Evolutionary conservation across 805 yeast species (phyloP), one percentile per base, ranked within the genome.

Genomic region (Diddensiella santjacobensis): DNA sequence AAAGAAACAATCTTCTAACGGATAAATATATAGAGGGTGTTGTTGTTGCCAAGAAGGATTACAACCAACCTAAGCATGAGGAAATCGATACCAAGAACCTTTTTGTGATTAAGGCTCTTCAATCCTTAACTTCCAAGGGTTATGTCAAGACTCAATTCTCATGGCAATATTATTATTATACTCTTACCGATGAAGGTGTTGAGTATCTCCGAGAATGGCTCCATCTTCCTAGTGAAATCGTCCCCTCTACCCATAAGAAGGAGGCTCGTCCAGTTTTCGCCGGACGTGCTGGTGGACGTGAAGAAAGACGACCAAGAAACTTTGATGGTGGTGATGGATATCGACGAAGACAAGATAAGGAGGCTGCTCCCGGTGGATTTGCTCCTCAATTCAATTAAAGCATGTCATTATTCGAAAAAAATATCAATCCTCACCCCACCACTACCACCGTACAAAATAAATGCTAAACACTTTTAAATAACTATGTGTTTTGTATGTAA

Each of bases 81-180:
- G 97, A 88, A 71, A 87, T 93, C 73, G 96, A 86, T 78, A 86
- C 96, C 82, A 91, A 79, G 81, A 93, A 93, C 95, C 84, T 93
- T 75, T 93, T 75, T 73, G 99, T 71, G 69, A 88, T 93, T 83
- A 93, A 93, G 85, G 97, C 99, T 71, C 84, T 93, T 76, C 99
- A 93, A 81, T 91, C 98, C 59, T 87, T 93, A 76, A 88, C 96
- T 71, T 93, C 99, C 59, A 88, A 85, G 78, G 99, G 99, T 75
- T 93, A 71, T 84, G 98, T 93, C 77, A 89, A 91, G 87, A 93
- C 99, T 68, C 98, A 89, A 80, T 93, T 91, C 85, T 91, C 98
- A 71, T 93, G 99, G 99, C 97, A 90, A 84, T 88, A 88, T 84
- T 93, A 93, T 81, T 93, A 93, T 96, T 93, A 93, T 95, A 88